Conservation (phyloP, 2,329 filamentous ascomycete species). For the Didymella lethalis region DNA sequence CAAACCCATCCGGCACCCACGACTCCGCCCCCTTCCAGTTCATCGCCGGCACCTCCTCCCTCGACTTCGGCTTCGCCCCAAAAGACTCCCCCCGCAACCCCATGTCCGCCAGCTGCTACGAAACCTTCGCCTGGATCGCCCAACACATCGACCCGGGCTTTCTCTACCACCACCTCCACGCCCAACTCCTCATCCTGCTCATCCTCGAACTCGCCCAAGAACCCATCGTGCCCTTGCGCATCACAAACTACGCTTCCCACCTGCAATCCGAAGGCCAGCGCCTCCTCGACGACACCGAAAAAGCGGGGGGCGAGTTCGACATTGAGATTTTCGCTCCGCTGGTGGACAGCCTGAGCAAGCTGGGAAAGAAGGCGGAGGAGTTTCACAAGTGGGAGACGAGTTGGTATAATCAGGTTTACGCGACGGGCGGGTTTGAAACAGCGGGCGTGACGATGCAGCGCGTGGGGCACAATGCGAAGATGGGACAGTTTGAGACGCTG, state of each 20-base stretch:
- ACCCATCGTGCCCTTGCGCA: constrained; percentile 82
- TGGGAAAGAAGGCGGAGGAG: constrained; percentile 66
- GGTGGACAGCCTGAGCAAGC: constrained; percentile 67
- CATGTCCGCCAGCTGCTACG: constrained; percentile 85
- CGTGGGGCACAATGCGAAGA: constrained; percentile 78
- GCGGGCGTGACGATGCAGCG: constrained; percentile 71
- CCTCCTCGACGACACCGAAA: constrained; percentile 69
- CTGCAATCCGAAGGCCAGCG: constrained; percentile 71
- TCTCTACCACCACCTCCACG: constrained; percentile 78
- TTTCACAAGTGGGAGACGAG: constrained; percentile 79
- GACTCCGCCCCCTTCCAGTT: constrained; percentile 93
- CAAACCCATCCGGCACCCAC: constrained; percentile 74
- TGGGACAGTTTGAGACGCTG: constrained; percentile 82
- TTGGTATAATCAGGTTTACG: constrained; percentile 78
- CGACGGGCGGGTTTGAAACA: constrained; percentile 78
- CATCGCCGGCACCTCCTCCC: constrained; percentile 84
- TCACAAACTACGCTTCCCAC: constrained; percentile 73
- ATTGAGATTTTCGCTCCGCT: constrained; percentile 66
- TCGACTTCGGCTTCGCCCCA: constrained; percentile 78
- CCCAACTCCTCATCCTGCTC: constrained; percentile 81
- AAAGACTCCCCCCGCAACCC: constrained; percentile 54
- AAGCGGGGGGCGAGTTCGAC: constrained; percentile 47
- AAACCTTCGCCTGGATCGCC: constrained; percentile 87
- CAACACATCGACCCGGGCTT: constrained; percentile 83
- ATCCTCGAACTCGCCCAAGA: constrained; percentile 84